Percentiles rank a stretch among this genome's conserved stretches.
Evolutionary conservation across 257 asterid species (phyloP).

Genomic region (Avicennia marina): DNA sequence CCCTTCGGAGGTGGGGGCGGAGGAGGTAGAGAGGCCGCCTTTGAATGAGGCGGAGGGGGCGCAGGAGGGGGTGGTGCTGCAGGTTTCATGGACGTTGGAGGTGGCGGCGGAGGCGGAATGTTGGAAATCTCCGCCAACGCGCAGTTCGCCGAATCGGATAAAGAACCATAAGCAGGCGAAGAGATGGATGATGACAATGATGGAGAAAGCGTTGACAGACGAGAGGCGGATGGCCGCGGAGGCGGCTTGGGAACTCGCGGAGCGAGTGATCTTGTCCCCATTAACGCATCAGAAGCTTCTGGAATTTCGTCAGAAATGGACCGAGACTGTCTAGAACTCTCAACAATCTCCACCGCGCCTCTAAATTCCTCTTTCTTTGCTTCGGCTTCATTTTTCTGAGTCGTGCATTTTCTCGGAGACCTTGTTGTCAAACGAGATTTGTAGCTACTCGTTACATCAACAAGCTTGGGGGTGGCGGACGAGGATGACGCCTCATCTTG

Average conservation of each 20-base stretch:
- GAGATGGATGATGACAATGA: constrained; percentile 35
- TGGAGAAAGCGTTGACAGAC: constrained; percentile 30
- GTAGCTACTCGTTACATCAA: constrained; percentile 32
- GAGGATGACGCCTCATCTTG: constrained; percentile 23
- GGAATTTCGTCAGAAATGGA: constrained; percentile 47
- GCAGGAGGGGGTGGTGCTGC: constrained; percentile 42
- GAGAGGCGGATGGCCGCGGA: constrained; percentile 55
- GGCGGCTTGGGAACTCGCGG: constrained; percentile 93
- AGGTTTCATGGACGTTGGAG: constrained; percentile 14
- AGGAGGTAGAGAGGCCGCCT: constrained; percentile 35
- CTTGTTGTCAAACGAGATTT: constrained; percentile 26
- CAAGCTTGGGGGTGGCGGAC: constrained; percentile 29
- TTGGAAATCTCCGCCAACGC: constrained; percentile 63
- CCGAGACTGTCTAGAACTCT: constrained; percentile 43
- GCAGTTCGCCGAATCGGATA: constrained; percentile 63
- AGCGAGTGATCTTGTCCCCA: constrained; percentile 48
- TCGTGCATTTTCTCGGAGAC: constrained; percentile 49
- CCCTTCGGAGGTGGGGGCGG: constrained; percentile 64
- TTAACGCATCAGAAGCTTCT: constrained; percentile 41
- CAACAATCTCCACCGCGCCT: constrained; percentile 22
- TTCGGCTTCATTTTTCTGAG: constrained; percentile 37
- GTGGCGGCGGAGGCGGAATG: constrained; percentile 34
- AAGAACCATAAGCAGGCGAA: constrained; percentile 46
- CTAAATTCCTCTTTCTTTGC: constrained; percentile 40
- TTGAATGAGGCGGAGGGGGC: constrained; percentile 25